Evolutionary conservation across 345 rosid species (phyloP).

Genomic region (Nasturtium officinale): DNA sequence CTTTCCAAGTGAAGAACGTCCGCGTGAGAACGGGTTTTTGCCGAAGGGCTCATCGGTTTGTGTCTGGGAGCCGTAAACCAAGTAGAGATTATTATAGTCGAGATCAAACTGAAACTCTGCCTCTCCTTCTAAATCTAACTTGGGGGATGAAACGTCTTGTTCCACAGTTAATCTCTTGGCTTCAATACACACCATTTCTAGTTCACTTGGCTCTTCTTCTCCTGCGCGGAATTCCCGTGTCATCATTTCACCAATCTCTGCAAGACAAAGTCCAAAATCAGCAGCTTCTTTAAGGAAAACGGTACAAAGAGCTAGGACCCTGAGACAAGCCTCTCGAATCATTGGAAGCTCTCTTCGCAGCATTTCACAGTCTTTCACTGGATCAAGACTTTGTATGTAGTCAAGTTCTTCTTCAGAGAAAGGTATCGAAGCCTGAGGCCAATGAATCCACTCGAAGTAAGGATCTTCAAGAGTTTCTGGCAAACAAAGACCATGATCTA

Average conservation of each 20-base stretch:
- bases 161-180: constrained; percentile 49
- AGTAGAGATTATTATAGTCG: constrained; percentile 44
- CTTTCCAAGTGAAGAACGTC: constrained; percentile 46
- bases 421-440: constrained; percentile 75
- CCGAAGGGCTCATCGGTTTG: background rate
- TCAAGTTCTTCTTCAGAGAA: constrained; percentile 74
- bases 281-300: constrained; percentile 67
- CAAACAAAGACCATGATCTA: constrained; percentile 73
- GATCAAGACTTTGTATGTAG: constrained; percentile 56
- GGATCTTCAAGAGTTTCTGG: constrained; percentile 73
- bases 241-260: constrained; percentile 72
- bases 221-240: constrained; percentile 54
- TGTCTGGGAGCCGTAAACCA: constrained; percentile 13
- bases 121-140: constrained; percentile 41
- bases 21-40: constrained; percentile 41
- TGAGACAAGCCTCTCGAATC: constrained; percentile 65
- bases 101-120: constrained; percentile 51
- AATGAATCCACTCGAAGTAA: constrained; percentile 73
- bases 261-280: constrained; percentile 46
- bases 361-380: constrained; percentile 54
- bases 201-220: constrained; percentile 67
- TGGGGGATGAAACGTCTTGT: constrained; percentile 40
- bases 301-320: constrained; percentile 58
- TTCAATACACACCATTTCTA: constrained; percentile 58
- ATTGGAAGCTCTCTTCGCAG: constrained; percentile 59